phyloP scores from a whole-genome alignment of 257 asterid species.

The Gentiana straminea region DNA sequence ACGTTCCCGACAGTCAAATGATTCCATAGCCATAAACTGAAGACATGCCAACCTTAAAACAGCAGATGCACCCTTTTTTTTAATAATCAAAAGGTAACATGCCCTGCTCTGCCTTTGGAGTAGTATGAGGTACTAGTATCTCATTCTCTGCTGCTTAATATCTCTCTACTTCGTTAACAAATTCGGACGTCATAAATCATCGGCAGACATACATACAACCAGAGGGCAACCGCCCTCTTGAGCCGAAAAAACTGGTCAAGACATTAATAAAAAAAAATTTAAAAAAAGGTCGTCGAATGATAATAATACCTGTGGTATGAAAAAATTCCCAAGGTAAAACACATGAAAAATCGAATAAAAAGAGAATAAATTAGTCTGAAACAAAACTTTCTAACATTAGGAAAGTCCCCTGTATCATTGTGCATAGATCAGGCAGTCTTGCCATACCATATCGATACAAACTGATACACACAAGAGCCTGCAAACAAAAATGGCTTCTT shows the following conservation, averaged over 20 bases:
- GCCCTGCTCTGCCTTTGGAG: slow-evolving; percentile 9
- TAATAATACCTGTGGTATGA: not conserved
- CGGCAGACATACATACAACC: no score
- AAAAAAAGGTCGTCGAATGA: not conserved
- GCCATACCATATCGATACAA: slow-evolving; percentile 9
- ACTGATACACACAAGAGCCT: slow-evolving; percentile 13
- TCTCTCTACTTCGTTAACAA: no score
- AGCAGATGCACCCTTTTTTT: not conserved
- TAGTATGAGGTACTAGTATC: not conserved
- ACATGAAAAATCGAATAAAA: not conserved
- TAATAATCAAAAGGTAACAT: slow-evolving; percentile 27
- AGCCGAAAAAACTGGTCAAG: no score
- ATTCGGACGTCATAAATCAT: no score
- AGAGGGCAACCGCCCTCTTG: no score
- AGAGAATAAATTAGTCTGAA: slow-evolving; percentile 22
- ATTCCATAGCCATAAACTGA: slow-evolving; percentile 21
- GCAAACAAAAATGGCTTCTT: not conserved
- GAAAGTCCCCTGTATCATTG: slow-evolving; percentile 18
- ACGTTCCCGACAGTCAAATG: slow-evolving; percentile 22
- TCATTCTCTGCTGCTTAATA: slow-evolving; percentile 8
- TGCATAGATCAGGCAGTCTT: slow-evolving; percentile 14
- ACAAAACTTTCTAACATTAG: slow-evolving; percentile 34
- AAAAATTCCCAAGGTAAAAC: not conserved
- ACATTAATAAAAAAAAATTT: no score
- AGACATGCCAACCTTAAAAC: slow-evolving; percentile 27